A percentile compares a stretch with the other conserved stretches of the same genome.
phyloP scores from a whole-genome alignment of 2,329 filamentous ascomycete species.

The Mycosphaerella sp. region DNA sequence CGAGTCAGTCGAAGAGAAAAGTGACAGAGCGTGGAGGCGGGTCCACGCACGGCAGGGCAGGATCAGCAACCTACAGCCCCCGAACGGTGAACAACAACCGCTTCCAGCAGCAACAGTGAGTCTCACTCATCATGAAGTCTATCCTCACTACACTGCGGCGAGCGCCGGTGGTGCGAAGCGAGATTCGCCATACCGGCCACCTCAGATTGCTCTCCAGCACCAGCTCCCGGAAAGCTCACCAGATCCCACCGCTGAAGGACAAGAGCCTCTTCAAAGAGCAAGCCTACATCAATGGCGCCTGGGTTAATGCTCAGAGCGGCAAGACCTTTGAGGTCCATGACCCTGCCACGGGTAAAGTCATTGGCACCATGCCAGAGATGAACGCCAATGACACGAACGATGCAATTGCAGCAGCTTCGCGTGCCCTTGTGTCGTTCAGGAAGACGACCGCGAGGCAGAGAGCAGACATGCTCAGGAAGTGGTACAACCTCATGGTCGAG shows the following conservation, averaged over 20 bases:
- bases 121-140: slow-evolving; percentile 19
- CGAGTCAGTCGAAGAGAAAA: no score
- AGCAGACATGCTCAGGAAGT: slow-evolving; percentile 65
- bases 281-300: slow-evolving; percentile 86
- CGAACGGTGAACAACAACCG: no score
- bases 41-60: no score
- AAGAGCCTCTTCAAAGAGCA: slow-evolving; percentile 70
- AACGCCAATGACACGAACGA: slow-evolving; percentile 66
- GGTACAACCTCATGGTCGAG: slow-evolving; percentile 73
- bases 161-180: slow-evolving; percentile 18
- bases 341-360: slow-evolving; percentile 71
- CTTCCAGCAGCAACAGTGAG: not conserved
- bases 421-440: slow-evolving; percentile 66
- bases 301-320: slow-evolving; percentile 76
- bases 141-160: slow-evolving; percentile 19
- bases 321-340: slow-evolving; percentile 90
- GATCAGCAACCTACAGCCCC: no score
- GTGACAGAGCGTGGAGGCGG: no score
- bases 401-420: slow-evolving; percentile 76
- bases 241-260: slow-evolving; percentile 40
- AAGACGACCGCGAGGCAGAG: slow-evolving; percentile 67
- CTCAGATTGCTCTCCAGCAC: slow-evolving; percentile 19
- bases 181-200: slow-evolving; percentile 22
- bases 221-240: slow-evolving; percentile 13
- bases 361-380: slow-evolving; percentile 83